These are phyloP conservation scores for Rhizoclosmatium globosum DNA, from an alignment of 192 early-diverging fungal genomes.

Conservation along the genomic window DNA sequence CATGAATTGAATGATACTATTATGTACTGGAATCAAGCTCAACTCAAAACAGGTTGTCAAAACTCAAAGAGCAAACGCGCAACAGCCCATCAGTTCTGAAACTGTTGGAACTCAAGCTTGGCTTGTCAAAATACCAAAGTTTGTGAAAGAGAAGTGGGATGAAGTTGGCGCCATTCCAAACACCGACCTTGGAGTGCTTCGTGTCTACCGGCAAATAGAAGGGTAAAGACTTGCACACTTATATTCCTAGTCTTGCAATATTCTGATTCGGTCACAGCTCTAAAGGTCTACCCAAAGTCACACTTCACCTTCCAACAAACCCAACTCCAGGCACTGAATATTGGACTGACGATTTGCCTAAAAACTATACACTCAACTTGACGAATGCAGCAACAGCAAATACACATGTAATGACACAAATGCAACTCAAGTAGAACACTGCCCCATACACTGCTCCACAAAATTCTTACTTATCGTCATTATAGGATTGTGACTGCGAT, in stretches of 20 bases:
- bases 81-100: background rate
- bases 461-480: too few relatives aligned
- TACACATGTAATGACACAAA: slow-evolving; percentile 81
- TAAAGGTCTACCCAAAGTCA: slow-evolving; percentile 26
- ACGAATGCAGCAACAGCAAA: slow-evolving; percentile 73
- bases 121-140: slow-evolving; percentile 95
- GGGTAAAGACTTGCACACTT: background rate
- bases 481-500: slow-evolving; percentile 41
- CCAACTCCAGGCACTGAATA: slow-evolving; percentile 32
- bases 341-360: slow-evolving; percentile 72
- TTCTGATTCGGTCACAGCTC: background rate
- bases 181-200: slow-evolving; percentile 79
- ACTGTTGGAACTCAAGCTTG: slow-evolving; percentile 52
- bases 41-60: too few relatives aligned
- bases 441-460: too few relatives aligned
- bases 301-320: slow-evolving; percentile 50
- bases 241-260: background rate
- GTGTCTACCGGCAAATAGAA: slow-evolving; percentile 70
- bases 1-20: too few relatives aligned
- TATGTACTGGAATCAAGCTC: too few relatives aligned
- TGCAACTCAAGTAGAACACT: slow-evolving; percentile 51
- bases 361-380: slow-evolving; percentile 84
- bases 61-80: slow-evolving; percentile 14
- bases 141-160: slow-evolving; percentile 86
- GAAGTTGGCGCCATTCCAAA: slow-evolving; percentile 47